Conservation (phyloP, 2,329 filamentous ascomycete genomes). For the Sporothrix pallida region DNA sequence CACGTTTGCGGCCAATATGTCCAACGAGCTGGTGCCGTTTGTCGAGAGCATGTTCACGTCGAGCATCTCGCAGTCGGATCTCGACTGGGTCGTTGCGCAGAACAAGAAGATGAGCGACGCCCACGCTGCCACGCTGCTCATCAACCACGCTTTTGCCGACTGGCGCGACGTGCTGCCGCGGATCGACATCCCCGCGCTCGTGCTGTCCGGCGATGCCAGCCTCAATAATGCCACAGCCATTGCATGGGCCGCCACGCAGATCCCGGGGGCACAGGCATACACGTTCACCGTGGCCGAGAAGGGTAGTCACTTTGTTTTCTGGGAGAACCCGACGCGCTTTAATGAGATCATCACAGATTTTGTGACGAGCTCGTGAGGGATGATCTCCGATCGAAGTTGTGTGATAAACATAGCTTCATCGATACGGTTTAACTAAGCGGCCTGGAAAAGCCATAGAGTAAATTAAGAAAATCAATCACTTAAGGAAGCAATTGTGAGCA, state of each 20-base stretch:
- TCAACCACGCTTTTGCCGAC: constrained; percentile 10
- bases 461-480: no score
- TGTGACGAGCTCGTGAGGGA: background rate
- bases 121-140: background rate
- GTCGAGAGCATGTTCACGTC: background rate
- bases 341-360: background rate
- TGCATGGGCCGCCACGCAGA: background rate
- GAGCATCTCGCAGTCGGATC: background rate
- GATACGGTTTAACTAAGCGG: no score
- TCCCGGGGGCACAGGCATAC: background rate
- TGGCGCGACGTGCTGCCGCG: constrained; percentile 2
- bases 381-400: background rate
- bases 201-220: background rate
- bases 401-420: background rate
- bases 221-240: constrained; percentile 4
- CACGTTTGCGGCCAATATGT: background rate
- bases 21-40: constrained; percentile 14
- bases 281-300: background rate
- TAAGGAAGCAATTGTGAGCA: no score
- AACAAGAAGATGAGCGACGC: constrained; percentile 5
- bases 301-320: constrained; percentile 9
- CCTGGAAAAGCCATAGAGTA: no score
- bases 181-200: background rate
- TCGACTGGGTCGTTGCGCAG: background rate
- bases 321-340: background rate